phyloP scores from a whole-genome alignment of 768 basidiomycete species.

The Pilatotrama ljubarskyi region DNA sequence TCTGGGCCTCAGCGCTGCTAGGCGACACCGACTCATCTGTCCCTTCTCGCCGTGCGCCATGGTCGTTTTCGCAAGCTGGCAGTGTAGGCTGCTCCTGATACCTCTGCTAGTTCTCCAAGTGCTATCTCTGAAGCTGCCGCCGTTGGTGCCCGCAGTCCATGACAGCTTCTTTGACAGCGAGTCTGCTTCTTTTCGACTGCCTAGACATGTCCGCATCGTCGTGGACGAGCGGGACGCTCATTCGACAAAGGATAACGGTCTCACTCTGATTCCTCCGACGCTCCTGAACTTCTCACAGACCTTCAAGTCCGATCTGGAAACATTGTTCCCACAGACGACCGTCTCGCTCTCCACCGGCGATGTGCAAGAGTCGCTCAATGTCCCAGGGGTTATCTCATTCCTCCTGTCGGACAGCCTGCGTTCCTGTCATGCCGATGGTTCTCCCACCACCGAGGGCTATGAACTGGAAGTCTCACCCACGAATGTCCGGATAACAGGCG shows the following conservation, averaged over 20 bases:
- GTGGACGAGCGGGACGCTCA: slow-evolving; percentile 20
- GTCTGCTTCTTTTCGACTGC: slow-evolving; percentile 10
- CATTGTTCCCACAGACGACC: slow-evolving; percentile 19
- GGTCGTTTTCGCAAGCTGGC: not conserved
- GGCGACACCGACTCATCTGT: not conserved
- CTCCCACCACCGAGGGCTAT: slow-evolving; percentile 28
- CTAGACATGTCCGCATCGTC: slow-evolving; percentile 15
- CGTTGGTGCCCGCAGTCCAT: slow-evolving; percentile 25
- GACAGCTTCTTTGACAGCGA: not conserved
- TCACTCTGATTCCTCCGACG: slow-evolving; percentile 29
- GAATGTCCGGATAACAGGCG: slow-evolving; percentile 23
- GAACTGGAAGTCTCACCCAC: slow-evolving; percentile 17
- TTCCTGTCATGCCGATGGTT: slow-evolving; percentile 21
- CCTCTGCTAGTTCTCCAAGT: not conserved
- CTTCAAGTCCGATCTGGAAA: slow-evolving; percentile 27
- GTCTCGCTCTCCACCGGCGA: slow-evolving; percentile 9
- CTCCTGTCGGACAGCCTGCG: slow-evolving; percentile 12
- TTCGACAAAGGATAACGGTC: slow-evolving; percentile 17
- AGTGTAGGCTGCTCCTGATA: not conserved
- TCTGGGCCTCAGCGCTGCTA: not conserved
- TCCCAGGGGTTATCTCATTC: slow-evolving; percentile 15
- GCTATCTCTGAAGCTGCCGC: not conserved
- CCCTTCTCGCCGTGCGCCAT: not conserved
- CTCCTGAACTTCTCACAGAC: slow-evolving; percentile 24
- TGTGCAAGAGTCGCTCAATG: not conserved